These are phyloP conservation scores for Agastache rugosa DNA, from an alignment of 257 asterid species.

Conservation along the genomic window DNA sequence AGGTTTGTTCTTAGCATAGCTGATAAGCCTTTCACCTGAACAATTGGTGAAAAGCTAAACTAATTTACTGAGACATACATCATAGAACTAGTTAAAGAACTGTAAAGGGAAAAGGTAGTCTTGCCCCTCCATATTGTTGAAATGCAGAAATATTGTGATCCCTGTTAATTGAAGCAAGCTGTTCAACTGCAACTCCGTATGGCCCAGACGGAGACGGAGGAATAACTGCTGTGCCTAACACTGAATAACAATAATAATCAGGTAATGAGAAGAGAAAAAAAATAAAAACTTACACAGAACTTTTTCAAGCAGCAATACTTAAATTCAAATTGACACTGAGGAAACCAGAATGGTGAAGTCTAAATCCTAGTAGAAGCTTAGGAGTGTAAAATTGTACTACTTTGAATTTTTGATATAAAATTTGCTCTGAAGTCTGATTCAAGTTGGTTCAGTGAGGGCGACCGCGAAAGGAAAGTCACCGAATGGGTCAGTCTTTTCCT, in stretches of 20 bases:
- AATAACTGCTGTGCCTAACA: slow-evolving; percentile 67
- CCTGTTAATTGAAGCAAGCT: slow-evolving; percentile 77
- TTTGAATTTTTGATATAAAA: too few relatives aligned
- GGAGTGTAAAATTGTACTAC: slow-evolving; percentile 6
- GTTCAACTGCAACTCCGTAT: slow-evolving; percentile 70
- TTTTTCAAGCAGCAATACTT: background rate
- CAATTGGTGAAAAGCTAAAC: slow-evolving; percentile 24
- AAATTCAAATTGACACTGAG: background rate
- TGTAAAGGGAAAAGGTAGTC: slow-evolving; percentile 33
- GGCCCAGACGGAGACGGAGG: slow-evolving; percentile 70
- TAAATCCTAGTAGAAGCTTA: slow-evolving; percentile 14
- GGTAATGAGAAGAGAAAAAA: slow-evolving; percentile 7
- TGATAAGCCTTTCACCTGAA: slow-evolving; percentile 77
- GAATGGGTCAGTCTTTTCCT: too few relatives aligned
- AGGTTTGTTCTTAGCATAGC: slow-evolving; percentile 65
- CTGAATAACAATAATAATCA: slow-evolving; percentile 45
- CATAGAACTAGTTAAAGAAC: slow-evolving; percentile 7
- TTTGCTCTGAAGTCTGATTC: too few relatives aligned
- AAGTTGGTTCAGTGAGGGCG: too few relatives aligned
- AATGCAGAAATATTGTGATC: slow-evolving; percentile 71
- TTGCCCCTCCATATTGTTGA: slow-evolving; percentile 87
- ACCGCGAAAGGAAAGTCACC: too few relatives aligned
- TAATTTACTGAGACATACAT: background rate
- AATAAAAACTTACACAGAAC: background rate
- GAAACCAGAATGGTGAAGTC: background rate